Conservation (phyloP, 176 grass and related monocot species). For the Oryza meridionalis region DNA sequence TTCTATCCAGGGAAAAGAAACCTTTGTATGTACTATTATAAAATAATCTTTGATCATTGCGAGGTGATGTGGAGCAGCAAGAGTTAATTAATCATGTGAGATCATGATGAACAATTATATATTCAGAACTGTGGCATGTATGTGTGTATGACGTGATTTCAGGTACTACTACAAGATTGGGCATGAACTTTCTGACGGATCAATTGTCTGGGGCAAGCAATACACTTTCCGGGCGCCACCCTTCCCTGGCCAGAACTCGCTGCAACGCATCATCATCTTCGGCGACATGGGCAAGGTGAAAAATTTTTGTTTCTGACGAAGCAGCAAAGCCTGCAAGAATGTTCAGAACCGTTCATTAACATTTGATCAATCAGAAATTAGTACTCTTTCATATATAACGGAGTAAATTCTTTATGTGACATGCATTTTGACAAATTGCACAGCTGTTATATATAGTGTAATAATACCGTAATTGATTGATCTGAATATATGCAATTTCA, state of each 20-base stretch:
- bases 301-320: not conserved
- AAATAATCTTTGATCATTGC: not conserved
- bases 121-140: not conserved
- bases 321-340: not conserved
- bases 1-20: no score
- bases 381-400: no score
- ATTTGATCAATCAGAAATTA: no score
- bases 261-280: constrained; percentile 83
- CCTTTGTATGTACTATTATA: not conserved
- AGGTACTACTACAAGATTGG: constrained; percentile 87
- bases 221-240: constrained; percentile 83
- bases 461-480: no score
- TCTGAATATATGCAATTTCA: not conserved
- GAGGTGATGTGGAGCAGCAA: not conserved
- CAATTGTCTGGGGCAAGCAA: constrained; percentile 64
- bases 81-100: not conserved
- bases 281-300: constrained; percentile 93
- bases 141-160: constrained; percentile 6
- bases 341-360: not conserved
- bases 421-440: no score
- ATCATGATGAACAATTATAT: not conserved
- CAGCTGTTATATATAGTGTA: no score
- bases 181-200: constrained; percentile 62
- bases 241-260: constrained; percentile 72
- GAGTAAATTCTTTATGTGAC: no score